These are phyloP conservation scores for Candida arabinofermentans DNA, from an alignment of 805 yeast genomes.

Conservation along the genomic window DNA sequence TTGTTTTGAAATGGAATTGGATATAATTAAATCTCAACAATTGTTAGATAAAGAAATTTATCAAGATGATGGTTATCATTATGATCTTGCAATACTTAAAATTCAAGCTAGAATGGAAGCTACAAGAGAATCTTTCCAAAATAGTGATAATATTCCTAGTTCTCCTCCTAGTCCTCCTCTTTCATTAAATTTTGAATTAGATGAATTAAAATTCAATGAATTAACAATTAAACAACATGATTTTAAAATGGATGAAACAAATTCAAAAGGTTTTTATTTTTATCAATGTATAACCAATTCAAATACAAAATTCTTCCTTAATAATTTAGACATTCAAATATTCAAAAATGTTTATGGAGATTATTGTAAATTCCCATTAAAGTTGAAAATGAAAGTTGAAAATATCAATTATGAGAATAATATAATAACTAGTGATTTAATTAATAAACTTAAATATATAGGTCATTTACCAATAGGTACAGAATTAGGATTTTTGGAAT, in stretches of 20 bases:
- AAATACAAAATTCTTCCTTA: slow-evolving; percentile 60
- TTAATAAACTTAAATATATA: slow-evolving; percentile 65
- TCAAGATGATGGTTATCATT: slow-evolving; percentile 54
- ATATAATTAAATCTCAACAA: slow-evolving; percentile 44
- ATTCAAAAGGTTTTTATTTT: slow-evolving; percentile 55
- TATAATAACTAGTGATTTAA: slow-evolving; percentile 49
- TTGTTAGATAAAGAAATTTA: slow-evolving; percentile 58
- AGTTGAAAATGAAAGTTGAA: slow-evolving; percentile 59
- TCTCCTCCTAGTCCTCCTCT: slow-evolving; percentile 1
- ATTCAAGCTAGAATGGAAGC: slow-evolving; percentile 45
- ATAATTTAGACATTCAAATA: slow-evolving; percentile 77
- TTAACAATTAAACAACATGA: slow-evolving; percentile 15
- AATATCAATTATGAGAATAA: slow-evolving; percentile 60
- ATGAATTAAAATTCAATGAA: slow-evolving; percentile 15
- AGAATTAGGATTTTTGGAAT: slow-evolving; percentile 75
- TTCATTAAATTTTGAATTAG: not conserved
- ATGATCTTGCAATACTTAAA: slow-evolving; percentile 49
- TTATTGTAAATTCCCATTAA: slow-evolving; percentile 66
- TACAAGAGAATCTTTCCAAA: slow-evolving; percentile 32
- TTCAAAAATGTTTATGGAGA: slow-evolving; percentile 57
- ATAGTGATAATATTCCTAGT: slow-evolving; percentile 3
- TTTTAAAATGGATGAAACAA: slow-evolving; percentile 11
- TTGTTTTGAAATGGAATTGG: slow-evolving; percentile 59
- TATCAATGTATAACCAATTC: slow-evolving; percentile 70
- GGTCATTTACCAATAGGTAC: slow-evolving; percentile 84